Conservation (phyloP, 163 green algal species). For the Scenedesmus sp. region DNA sequence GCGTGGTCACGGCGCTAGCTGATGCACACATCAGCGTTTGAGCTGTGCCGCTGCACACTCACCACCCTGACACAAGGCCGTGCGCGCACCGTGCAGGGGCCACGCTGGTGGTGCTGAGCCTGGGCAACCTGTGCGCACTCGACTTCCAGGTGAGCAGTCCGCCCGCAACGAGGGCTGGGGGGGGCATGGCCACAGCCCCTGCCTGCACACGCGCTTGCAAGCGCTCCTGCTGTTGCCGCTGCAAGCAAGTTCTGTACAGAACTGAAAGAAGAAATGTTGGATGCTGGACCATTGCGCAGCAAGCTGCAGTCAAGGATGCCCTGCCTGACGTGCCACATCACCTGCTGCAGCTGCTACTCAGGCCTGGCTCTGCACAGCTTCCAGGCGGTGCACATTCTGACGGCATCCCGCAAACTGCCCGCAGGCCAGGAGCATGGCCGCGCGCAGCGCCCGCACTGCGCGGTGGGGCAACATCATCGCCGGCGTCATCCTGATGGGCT, state of each 20-base stretch:
- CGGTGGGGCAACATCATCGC: constrained; percentile 60
- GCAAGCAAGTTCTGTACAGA: background rate
- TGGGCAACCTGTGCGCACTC: constrained; percentile 68
- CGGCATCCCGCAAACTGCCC: background rate
- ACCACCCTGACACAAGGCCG: background rate
- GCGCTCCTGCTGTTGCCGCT: background rate
- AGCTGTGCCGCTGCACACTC: background rate
- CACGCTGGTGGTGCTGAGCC: constrained; percentile 62
- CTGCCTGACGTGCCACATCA: background rate
- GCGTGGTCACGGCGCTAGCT: no score
- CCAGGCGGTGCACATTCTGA: no score
- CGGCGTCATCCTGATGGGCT: constrained; percentile 55
- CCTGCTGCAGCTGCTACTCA: background rate
- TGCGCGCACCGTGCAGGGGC: constrained; percentile 25
- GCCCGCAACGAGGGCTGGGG: no score
- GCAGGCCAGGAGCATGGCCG: constrained; percentile 62
- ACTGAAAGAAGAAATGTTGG: background rate
- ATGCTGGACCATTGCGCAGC: background rate
- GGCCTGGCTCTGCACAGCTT: background rate
- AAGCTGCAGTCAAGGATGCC: background rate
- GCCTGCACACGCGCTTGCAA: background rate
- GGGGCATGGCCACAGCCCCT: no score
- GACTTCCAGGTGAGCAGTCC: constrained; percentile 69
- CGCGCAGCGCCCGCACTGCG: constrained; percentile 56
- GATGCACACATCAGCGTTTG: no score